Base-by-base conservation (phyloP, 163 green algal species). In the Trebouxiophyceae sp. region DNA sequence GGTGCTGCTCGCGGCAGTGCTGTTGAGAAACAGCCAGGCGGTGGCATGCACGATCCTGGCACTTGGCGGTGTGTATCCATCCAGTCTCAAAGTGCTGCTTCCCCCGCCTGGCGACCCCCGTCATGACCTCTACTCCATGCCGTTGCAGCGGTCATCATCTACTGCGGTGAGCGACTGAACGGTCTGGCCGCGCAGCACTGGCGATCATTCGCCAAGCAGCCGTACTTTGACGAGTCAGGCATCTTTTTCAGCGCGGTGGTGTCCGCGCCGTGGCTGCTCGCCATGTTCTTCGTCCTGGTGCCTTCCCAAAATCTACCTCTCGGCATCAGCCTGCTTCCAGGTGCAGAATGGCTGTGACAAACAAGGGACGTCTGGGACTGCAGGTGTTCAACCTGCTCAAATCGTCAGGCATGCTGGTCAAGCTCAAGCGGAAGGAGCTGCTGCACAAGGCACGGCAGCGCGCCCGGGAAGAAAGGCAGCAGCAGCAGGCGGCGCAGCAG, bases 181-280 rank as follows among this genome's bases (percentile, higher is more conserved):
- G 27, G 8, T 0, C 60, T 90, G 23, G 80, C 70, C 1, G 68
- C 34, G 1, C 16, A 71, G 50, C 79, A 91, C 57, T 95, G 87
- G 87, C 29, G 69, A 57, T 8, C 12, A 4, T 95, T 95, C 71
- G 62, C 83, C 2, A 62, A 31, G 28, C 87, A 95, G 44, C 74
- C 88, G 59, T 95, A 95, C 73, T 95, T 95, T 77, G 83, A 93
- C 60, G 7, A 54, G 1, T 55, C 80, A 12, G 87, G 87, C 28
- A 69, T 87, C 5, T 95, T 95, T 62, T 80, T 81, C 31, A 80
- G 66, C 4, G 72, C 76, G 0, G 6, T 95, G 22, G 74, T 93
- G n/a, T 90, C 84, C 5, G 81, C 71, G 1, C 86, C 87, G 2
- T 67, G 90, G 26, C 45, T 95, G 8, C 7, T 92, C 26, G 74